A percentile compares a stretch with the other conserved stretches of the same genome.
These are phyloP conservation scores for Ogataea haglerorum DNA, from an alignment of 805 yeast species.

Conservation along the genomic window DNA sequence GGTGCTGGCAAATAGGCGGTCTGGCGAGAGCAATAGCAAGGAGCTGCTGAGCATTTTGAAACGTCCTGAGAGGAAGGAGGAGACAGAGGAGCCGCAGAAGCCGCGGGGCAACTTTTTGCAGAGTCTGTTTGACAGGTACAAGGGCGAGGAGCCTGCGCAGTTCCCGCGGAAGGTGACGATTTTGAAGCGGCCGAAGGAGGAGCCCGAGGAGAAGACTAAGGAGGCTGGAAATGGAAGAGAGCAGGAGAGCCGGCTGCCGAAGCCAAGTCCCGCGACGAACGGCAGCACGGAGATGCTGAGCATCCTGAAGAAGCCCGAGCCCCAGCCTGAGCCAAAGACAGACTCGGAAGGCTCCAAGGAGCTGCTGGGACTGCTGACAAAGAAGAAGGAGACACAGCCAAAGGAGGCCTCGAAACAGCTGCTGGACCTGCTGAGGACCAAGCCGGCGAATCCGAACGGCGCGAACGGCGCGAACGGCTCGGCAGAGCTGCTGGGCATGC, in stretches of 20 bases:
- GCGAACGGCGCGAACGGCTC: constrained; percentile 3
- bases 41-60: constrained; percentile 31
- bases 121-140: constrained; percentile 19
- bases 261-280: background rate
- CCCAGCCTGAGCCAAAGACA: background rate
- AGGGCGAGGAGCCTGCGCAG: constrained; percentile 3
- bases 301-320: constrained; percentile 13
- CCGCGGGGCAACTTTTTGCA: constrained; percentile 17
- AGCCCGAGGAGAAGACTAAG: background rate
- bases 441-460: constrained; percentile 1
- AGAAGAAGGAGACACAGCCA: background rate
- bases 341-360: constrained; percentile 2
- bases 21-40: constrained; percentile 33
- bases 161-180: constrained; percentile 6
- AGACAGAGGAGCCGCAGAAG: constrained; percentile 1
- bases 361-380: constrained; percentile 7
- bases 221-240: no score
- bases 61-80: constrained; percentile 3
- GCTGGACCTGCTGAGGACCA: constrained; percentile 11
- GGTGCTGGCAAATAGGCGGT: constrained; percentile 24
- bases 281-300: constrained; percentile 9
- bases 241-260: constrained; percentile 8
- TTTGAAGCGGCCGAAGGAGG: constrained; percentile 7
- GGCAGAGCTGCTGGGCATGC: constrained; percentile 2
- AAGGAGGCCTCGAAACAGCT: constrained; percentile 7